These are phyloP conservation scores for Pleurotus djamor DNA, from an alignment of 768 basidiomycete genomes.

Conservation along the genomic window DNA sequence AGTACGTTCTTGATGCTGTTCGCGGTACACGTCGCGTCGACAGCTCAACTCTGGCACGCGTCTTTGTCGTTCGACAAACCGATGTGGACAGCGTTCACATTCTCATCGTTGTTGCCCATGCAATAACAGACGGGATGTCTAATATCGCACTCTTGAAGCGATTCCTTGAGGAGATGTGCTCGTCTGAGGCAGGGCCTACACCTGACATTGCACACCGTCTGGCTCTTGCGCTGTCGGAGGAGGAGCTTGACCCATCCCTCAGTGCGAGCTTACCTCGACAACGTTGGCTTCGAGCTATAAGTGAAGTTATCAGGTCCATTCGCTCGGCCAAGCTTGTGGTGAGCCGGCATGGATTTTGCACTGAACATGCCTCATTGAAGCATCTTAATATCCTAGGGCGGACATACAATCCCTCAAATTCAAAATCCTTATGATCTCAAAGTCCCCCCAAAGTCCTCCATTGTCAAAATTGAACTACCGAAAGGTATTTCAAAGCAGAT, in stretches of 20 bases:
- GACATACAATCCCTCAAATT: constrained; percentile 46
- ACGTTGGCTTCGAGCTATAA: constrained; percentile 46
- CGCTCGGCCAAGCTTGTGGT: constrained; percentile 34
- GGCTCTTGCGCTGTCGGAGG: constrained; percentile 34
- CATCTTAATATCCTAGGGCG: constrained; percentile 36
- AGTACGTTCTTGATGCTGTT: constrained; percentile 22
- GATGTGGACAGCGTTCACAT: constrained; percentile 39
- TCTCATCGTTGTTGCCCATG: constrained; percentile 42
- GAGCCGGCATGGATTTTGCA: constrained; percentile 7
- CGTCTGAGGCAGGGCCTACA: constrained; percentile 9
- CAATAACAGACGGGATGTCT: constrained; percentile 47
- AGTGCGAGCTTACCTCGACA: constrained; percentile 29
- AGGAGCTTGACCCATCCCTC: constrained; percentile 29
- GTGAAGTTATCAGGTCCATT: constrained; percentile 28
- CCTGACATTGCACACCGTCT: constrained; percentile 35
- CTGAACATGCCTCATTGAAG: not conserved
- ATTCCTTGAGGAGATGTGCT: constrained; percentile 40
- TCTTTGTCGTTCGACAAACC: constrained; percentile 37
- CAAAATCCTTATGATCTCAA: not conserved
- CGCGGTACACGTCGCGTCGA: constrained; percentile 30
- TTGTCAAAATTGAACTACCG: not conserved
- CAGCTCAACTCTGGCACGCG: constrained; percentile 25
- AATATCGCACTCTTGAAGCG: constrained; percentile 37
- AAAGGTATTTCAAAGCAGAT: not conserved
- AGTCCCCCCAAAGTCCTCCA: not conserved